Evolutionary conservation across 345 rosid genomes (phyloP).

Genomic region (Eucalyptus albens): DNA sequence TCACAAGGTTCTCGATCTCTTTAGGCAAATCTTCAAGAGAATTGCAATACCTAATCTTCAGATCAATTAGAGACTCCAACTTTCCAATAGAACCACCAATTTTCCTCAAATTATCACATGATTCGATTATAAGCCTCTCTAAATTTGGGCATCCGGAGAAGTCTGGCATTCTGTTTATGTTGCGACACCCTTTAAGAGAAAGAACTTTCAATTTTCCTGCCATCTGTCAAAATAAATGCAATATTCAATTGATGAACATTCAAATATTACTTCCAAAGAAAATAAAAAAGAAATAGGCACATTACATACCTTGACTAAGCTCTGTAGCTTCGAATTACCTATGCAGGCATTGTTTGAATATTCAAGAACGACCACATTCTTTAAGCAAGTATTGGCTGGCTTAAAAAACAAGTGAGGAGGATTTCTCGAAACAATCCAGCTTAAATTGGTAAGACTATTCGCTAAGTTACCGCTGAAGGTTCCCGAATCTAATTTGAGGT

Average conservation of each 20-base stretch:
- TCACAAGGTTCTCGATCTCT: background rate
- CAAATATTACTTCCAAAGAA: too few species aligned
- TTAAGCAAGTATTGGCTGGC: too few species aligned
- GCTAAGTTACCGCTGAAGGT: background rate
- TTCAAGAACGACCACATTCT: too few species aligned
- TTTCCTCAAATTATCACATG: background rate
- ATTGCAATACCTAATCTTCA: fast-evolving
- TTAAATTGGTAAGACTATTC: too few species aligned
- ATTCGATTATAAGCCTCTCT: background rate
- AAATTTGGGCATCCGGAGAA: background rate
- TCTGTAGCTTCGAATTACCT: too few species aligned
- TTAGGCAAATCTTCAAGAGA: background rate
- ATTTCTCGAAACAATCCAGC: too few species aligned
- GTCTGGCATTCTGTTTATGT: background rate
- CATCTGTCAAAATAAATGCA: too few species aligned
- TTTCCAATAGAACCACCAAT: background rate
- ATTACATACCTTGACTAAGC: too few species aligned
- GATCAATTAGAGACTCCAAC: background rate
- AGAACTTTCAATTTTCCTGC: background rate
- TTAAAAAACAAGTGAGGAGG: too few species aligned
- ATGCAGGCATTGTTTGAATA: too few species aligned
- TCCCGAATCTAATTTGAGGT: background rate
- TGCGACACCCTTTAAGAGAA: fast-evolving
- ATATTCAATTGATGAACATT: too few species aligned
- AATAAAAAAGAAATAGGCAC: too few species aligned